phyloP scores from a whole-genome alignment of 306 rosid genomes.

The Glycine latifolia region DNA sequence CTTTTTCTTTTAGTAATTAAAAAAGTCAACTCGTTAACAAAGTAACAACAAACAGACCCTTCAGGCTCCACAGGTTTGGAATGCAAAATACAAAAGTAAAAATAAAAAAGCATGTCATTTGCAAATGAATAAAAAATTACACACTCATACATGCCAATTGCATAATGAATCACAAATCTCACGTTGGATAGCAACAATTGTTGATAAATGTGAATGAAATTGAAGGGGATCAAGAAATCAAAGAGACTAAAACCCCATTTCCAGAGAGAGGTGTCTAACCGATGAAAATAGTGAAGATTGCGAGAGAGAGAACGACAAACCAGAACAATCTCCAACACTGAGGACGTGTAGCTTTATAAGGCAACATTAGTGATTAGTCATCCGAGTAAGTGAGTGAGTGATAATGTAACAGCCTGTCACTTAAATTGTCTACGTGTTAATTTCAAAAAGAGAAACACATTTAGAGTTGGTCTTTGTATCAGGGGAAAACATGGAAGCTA shows the following conservation, averaged over 20 bases:
- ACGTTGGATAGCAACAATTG: not conserved
- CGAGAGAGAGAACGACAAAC: not conserved
- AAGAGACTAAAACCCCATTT: not conserved
- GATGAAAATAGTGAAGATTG: not conserved
- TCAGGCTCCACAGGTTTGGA: not conserved
- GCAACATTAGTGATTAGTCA: not conserved
- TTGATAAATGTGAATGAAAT: not conserved
- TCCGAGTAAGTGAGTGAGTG: not conserved
- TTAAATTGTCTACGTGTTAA: slow-evolving; percentile 11
- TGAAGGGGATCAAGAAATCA: not conserved
- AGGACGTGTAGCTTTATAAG: slow-evolving; percentile 1
- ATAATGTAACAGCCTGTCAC: slow-evolving; percentile 31
- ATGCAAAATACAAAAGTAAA: not conserved
- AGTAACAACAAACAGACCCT: not conserved
- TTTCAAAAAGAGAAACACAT: no score
- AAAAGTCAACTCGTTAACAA: not conserved
- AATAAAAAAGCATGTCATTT: not conserved
- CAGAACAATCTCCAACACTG: not conserved
- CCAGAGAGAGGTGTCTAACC: not conserved
- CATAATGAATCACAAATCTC: not conserved
- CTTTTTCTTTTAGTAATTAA: no score
- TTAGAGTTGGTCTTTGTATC: no score
- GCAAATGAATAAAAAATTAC: not conserved
- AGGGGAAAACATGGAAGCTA: no score
- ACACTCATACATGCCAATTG: no score